Percentiles rank a stretch among this genome's conserved stretches.
Conservation (phyloP, 2,329 filamentous ascomycete species). For the Aureobasidium sp. region DNA sequence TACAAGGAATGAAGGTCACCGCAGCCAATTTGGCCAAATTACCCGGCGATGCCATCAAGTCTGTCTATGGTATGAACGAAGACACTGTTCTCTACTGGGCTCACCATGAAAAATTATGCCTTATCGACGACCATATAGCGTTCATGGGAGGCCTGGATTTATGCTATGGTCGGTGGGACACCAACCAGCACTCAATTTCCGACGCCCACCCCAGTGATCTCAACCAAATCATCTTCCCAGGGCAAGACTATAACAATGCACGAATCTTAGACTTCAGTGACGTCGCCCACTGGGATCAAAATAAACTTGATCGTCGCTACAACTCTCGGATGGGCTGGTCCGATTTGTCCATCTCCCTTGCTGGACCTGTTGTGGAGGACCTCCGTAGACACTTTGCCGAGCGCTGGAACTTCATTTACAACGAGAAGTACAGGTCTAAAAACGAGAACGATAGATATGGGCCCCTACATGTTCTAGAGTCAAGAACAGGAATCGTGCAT, state of each 20-base stretch:
- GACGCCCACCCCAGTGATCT: conserved; percentile 74
- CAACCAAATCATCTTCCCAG: conserved; percentile 69
- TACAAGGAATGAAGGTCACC: conserved; percentile 47
- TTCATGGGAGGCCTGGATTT: conserved; percentile 92
- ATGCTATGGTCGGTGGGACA: conserved; percentile 82
- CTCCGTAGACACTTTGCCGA: conserved; percentile 72
- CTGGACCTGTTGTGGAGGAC: conserved; percentile 66
- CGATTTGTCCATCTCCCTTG: conserved; percentile 69
- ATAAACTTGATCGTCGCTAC: conserved; percentile 64
- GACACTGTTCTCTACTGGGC: conserved; percentile 84
- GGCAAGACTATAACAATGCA: conserved; percentile 90
- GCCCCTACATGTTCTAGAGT: conserved; percentile 27
- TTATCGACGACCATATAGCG: conserved; percentile 67
- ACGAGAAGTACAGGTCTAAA: conserved; percentile 65
- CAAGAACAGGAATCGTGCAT: conserved; percentile 25
- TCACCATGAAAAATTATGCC: conserved; percentile 83
- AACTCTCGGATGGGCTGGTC: conserved; percentile 89
- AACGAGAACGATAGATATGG: conserved; percentile 40
- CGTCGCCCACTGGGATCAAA: conserved; percentile 67
- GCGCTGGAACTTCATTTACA: conserved; percentile 86
- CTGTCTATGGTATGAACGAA: conserved; percentile 71
- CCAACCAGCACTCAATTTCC: conserved; percentile 69
- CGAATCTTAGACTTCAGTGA: conserved; percentile 58
- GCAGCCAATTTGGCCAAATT: conserved; percentile 52
- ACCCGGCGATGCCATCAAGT: conserved; percentile 64